Conservation (phyloP, 208 protist species). For the Acanthamoeba triangularis region DNA sequence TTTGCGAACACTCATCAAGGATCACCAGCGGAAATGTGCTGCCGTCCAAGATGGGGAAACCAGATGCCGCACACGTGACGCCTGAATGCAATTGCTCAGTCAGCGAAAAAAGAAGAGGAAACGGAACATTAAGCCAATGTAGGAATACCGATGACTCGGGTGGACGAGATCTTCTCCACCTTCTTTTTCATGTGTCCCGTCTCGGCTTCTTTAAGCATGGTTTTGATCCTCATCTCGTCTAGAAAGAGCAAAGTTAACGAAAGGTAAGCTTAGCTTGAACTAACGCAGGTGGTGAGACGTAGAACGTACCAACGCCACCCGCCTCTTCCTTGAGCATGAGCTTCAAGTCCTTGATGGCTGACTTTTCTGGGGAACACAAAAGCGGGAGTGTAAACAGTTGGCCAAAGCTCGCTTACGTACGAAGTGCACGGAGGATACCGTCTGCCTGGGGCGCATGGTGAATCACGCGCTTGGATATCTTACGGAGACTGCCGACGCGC, state of each 20-base stretch:
- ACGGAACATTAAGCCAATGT: not conserved
- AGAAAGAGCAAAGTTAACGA: not conserved
- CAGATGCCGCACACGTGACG: slow-evolving; percentile 90
- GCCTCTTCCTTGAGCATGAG: slow-evolving; percentile 66
- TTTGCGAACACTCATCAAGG: slow-evolving; percentile 92
- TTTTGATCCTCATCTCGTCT: slow-evolving; percentile 4
- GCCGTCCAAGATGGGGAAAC: slow-evolving; percentile 88
- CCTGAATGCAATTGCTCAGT: slow-evolving; percentile 52
- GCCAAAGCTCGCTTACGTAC: not conserved
- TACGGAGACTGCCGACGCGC: slow-evolving; percentile 88
- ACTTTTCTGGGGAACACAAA: slow-evolving; percentile 36
- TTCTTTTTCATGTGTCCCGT: slow-evolving; percentile 54
- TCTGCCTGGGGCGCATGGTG: slow-evolving; percentile 78
- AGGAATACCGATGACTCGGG: slow-evolving; percentile 68
- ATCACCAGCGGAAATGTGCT: slow-evolving; percentile 90
- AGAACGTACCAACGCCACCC: slow-evolving; percentile 2
- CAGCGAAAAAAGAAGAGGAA: not conserved
- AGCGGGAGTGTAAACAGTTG: not conserved
- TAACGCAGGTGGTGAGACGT: not conserved
- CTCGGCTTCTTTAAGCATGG: slow-evolving; percentile 38
- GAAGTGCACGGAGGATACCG: not conserved
- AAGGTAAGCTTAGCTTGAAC: not conserved
- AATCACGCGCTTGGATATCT: slow-evolving; percentile 90
- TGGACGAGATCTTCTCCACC: slow-evolving; percentile 13
- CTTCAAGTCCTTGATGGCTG: slow-evolving; percentile 43